Evolutionary conservation across 2,329 filamentous ascomycete genomes (phyloP).

Genomic region (Bipolaris cookei): DNA sequence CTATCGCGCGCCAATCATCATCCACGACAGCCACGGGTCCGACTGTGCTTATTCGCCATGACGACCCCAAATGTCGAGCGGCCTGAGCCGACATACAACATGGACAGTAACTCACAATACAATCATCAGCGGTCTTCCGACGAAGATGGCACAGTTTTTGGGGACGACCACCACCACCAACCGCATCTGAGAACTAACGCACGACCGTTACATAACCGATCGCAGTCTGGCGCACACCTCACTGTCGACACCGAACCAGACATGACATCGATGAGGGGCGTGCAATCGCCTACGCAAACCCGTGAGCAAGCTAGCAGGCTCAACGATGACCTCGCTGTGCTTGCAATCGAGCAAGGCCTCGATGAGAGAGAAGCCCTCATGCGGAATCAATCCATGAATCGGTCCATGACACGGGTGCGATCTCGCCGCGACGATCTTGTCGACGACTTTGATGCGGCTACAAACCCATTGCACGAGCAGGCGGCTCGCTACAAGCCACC

Average conservation of each 20-base stretch:
- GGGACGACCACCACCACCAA: conserved; percentile 38
- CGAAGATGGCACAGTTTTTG: conserved; percentile 49
- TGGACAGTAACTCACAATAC: conserved; percentile 34
- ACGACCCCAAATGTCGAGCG: conserved; percentile 45
- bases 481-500: conserved; percentile 69
- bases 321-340: conserved; percentile 69
- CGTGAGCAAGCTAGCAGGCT: conserved; percentile 67
- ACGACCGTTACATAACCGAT: conserved; percentile 19
- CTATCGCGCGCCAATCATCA: not conserved
- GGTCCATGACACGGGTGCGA: conserved; percentile 59
- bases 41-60: conserved; percentile 34
- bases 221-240: conserved; percentile 53
- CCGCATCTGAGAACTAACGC: conserved; percentile 20
- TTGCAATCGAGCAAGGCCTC: conserved; percentile 68
- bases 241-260: conserved; percentile 56
- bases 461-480: conserved; percentile 72
- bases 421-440: conserved; percentile 63
- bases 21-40: not conserved
- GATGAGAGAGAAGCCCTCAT: conserved; percentile 52
- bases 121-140: conserved; percentile 46
- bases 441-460: conserved; percentile 71
- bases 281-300: conserved; percentile 60
- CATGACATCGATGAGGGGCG: conserved; percentile 32
- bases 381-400: conserved; percentile 44
- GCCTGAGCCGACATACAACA: conserved; percentile 47